Evolutionary conservation across 352 stramenopile species (phyloP).

Genomic region (Plasmopara halstedii): DNA sequence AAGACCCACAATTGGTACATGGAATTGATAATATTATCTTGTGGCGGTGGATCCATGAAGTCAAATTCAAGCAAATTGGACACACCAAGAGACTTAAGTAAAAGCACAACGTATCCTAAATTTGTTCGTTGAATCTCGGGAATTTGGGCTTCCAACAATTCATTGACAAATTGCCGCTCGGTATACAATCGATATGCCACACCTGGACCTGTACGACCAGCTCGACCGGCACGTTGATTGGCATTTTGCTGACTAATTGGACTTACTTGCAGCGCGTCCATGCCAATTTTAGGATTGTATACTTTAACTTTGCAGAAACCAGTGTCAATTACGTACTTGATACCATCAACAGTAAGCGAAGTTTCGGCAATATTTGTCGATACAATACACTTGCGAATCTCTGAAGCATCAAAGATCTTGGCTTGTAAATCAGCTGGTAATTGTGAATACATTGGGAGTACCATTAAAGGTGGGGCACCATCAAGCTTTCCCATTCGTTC

Average conservation of each 20-base stretch:
- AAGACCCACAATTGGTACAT: constrained; percentile 99
- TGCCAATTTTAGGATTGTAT: constrained; percentile 99
- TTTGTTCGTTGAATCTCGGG: constrained; percentile 98
- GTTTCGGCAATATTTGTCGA: constrained; percentile 98
- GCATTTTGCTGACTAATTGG: constrained; percentile 97
- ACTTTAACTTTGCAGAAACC: constrained; percentile 99
- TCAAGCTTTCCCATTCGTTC: constrained; percentile 94
- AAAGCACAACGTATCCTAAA: constrained; percentile 94
- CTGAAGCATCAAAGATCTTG: constrained; percentile 96
- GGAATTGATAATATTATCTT: constrained; percentile 96
- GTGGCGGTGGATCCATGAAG: constrained; percentile 98
- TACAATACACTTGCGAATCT: constrained; percentile 95
- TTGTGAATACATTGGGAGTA: constrained; percentile 99
- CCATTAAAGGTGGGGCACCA: constrained; percentile 90
- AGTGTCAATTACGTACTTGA: constrained; percentile 97
- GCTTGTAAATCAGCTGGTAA: constrained; percentile 96
- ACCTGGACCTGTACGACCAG: constrained; percentile 85
- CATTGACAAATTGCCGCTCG: constrained; percentile 94
- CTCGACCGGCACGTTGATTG: constrained; percentile 94
- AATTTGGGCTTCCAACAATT: constrained; percentile 97
- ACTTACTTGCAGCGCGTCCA: constrained; percentile 95
- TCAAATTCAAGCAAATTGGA: constrained; percentile 96
- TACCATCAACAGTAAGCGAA: constrained; percentile 93
- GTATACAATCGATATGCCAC: constrained; percentile 96
- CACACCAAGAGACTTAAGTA: constrained; percentile 97